A percentile compares a stretch with the other conserved stretches of the same genome.
Evolutionary conservation across 768 basidiomycete genomes (phyloP).

Genomic region (Pisolithus albus): DNA sequence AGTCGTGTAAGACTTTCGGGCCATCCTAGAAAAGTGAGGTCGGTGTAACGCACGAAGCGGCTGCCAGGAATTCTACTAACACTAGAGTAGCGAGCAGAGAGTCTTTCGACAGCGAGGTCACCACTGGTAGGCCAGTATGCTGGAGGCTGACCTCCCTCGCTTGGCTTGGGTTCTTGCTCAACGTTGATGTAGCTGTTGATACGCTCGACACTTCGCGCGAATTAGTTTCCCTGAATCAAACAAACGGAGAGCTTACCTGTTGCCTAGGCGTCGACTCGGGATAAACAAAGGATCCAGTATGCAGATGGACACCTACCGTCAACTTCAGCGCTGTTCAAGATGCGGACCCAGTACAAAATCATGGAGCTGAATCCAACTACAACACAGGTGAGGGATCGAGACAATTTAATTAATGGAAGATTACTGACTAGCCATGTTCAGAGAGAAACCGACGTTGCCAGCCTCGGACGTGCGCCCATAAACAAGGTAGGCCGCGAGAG

Average conservation of each 20-base stretch:
- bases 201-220: constrained; percentile 35
- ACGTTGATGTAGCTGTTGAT: constrained; percentile 51
- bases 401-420: background rate
- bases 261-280: constrained; percentile 3
- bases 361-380: constrained; percentile 47
- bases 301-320: constrained; percentile 23
- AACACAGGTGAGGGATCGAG: background rate
- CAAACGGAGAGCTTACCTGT: constrained; percentile 5
- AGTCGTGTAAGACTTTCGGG: constrained; percentile 47
- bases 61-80: constrained; percentile 11
- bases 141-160: constrained; percentile 41
- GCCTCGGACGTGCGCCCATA: constrained; percentile 36
- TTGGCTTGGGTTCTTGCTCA: constrained; percentile 45
- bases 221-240: background rate
- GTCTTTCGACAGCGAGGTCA: constrained; percentile 41
- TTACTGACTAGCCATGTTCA: constrained; percentile 35
- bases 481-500: constrained; percentile 46
- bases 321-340: constrained; percentile 41
- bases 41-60: background rate
- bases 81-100: constrained; percentile 43
- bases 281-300: background rate
- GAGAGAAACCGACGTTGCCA: constrained; percentile 34
- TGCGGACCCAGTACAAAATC: constrained; percentile 47
- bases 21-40: constrained; percentile 33
- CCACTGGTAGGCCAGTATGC: constrained; percentile 62